A percentile compares a stretch with the other conserved stretches of the same genome.
Conservation (phyloP, 2,329 filamentous ascomycete genomes). For the Sphaerostilbella broomeana region DNA sequence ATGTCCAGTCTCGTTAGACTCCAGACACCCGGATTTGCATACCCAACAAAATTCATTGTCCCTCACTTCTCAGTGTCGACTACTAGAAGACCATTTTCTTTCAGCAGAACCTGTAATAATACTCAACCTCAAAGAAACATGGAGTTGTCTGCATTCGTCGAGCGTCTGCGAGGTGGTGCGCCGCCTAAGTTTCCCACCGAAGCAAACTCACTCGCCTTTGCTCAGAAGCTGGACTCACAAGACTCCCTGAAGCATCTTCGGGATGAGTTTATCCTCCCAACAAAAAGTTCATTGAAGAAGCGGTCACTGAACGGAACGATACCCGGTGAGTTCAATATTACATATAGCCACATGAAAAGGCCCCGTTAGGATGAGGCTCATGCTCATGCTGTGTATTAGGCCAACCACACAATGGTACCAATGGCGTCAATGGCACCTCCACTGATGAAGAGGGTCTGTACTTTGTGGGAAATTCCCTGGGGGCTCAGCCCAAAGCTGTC, state of each 20-base stretch:
- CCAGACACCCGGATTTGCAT: not conserved
- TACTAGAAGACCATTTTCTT: too few relatives aligned
- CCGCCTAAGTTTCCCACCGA: conserved; percentile 40
- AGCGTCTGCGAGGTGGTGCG: conserved; percentile 35
- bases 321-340: conserved; percentile 29
- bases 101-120: not conserved
- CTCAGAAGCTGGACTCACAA: conserved; percentile 48
- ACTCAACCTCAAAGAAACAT: too few relatives aligned
- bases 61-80: too few relatives aligned
- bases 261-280: conserved; percentile 70
- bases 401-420: conserved; percentile 16
- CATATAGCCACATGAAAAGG: not conserved
- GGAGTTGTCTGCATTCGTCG: conserved; percentile 34
- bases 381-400: conserved; percentile 1
- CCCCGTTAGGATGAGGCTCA: not conserved
- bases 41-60: conserved; percentile 1
- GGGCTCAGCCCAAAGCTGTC: conserved; percentile 69
- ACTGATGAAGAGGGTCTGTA: conserved; percentile 52
- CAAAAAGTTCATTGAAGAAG: conserved; percentile 62
- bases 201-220: conserved; percentile 42
- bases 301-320: conserved; percentile 45
- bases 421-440: conserved; percentile 21
- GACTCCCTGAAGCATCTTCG: conserved; percentile 57
- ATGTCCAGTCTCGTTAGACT: conserved; percentile 1
- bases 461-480: conserved; percentile 84